phyloP scores from a whole-genome alignment of 495 filamentous ascomycete species.

The Podospora pseudopauciseta region DNA sequence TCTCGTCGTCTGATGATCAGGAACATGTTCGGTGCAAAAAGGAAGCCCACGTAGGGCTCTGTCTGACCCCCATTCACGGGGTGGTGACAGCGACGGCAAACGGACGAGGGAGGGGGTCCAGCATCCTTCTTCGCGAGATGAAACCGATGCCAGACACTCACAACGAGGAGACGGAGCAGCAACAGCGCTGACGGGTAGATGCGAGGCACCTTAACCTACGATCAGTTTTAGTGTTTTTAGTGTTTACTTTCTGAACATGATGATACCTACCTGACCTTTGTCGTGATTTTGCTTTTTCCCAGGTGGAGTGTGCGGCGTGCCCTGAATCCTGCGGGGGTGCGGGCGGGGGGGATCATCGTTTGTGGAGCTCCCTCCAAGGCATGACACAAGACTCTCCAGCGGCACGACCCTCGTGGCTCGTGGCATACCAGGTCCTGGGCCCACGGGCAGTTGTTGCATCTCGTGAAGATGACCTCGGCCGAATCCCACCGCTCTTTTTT shows the following conservation, averaged over 20 bases:
- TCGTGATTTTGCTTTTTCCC: background rate
- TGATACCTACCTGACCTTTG: background rate
- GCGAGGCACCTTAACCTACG: background rate
- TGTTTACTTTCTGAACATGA: background rate
- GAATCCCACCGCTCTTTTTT: too few relatives aligned
- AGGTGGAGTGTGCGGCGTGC: background rate
- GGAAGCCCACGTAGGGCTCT: background rate
- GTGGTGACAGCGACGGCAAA: constrained; percentile 27
- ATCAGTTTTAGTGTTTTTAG: background rate
- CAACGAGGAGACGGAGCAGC: background rate
- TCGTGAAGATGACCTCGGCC: background rate
- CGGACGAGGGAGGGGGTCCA: constrained; percentile 43
- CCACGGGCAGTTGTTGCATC: background rate
- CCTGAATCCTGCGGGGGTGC: background rate
- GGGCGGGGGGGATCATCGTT: constrained; percentile 1
- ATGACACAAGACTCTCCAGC: background rate
- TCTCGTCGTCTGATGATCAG: constrained; percentile 5
- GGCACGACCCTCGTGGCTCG: background rate
- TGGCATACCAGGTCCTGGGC: background rate
- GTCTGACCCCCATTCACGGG: constrained; percentile 4
- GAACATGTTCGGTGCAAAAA: background rate
- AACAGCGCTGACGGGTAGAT: background rate
- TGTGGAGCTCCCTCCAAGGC: background rate
- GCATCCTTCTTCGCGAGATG: constrained; percentile 51
- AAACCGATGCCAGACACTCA: constrained; percentile 40